phyloP scores from a whole-genome alignment of 1,139 yeast species.

The Zygosaccharomyces pseudobailii region DNA sequence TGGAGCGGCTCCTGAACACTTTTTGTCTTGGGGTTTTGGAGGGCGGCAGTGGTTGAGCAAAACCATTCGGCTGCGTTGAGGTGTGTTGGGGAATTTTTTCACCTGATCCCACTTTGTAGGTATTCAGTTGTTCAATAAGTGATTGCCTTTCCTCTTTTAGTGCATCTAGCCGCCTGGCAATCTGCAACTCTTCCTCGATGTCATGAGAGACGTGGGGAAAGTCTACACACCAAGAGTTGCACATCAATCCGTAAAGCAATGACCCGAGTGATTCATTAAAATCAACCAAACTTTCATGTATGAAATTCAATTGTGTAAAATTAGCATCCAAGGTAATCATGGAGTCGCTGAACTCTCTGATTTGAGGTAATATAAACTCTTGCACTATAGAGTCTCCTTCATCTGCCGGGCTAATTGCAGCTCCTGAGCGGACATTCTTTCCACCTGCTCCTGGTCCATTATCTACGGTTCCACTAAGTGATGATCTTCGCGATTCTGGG shows the following conservation, averaged over 20 bases:
- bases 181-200: slow-evolving; percentile 23
- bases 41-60: neutral
- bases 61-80: neutral
- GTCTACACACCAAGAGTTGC: slow-evolving; percentile 65
- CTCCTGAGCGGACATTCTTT: slow-evolving; percentile 5
- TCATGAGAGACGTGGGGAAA: slow-evolving; percentile 36
- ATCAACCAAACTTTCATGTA: slow-evolving; percentile 49
- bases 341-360: slow-evolving; percentile 31
- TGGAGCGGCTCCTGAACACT: neutral
- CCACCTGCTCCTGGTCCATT: slow-evolving; percentile 5
- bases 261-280: slow-evolving; percentile 63
- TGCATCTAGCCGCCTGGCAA: slow-evolving; percentile 17
- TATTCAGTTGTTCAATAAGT: slow-evolving; percentile 15
- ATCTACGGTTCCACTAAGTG: slow-evolving; percentile 21
- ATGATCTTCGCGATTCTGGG: slow-evolving; percentile 34
- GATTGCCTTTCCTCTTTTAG: slow-evolving; percentile 20
- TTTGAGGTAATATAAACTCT: slow-evolving; percentile 29
- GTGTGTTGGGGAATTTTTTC: neutral
- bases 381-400: slow-evolving; percentile 23
- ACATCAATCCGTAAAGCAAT: slow-evolving; percentile 55
- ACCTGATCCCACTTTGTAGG: slow-evolving; percentile 9
- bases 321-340: slow-evolving; percentile 47
- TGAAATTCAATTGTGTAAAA: slow-evolving; percentile 43
- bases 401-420: slow-evolving; percentile 4
- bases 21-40: neutral